A percentile compares a stretch with the other conserved stretches of the same genome.
phyloP scores from a whole-genome alignment of 768 basidiomycete genomes.

The Collybia sp. region DNA sequence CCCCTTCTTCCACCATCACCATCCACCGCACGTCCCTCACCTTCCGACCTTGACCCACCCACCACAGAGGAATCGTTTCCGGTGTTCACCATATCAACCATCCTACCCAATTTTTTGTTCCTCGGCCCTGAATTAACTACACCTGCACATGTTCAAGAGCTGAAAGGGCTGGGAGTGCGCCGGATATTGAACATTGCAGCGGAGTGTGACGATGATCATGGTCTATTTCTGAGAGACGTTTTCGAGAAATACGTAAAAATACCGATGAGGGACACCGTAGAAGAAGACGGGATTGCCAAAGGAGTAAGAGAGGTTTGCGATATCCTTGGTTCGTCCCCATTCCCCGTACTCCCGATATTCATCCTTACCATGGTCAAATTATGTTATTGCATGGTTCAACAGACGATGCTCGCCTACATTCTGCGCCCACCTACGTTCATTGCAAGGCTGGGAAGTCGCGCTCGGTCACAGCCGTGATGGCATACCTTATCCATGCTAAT shows the following conservation, averaged over 20 bases:
- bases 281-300: slow-evolving; percentile 82
- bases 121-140: slow-evolving; percentile 84
- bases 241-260: slow-evolving; percentile 87
- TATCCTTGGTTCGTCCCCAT: slow-evolving; percentile 64
- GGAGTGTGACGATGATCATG: slow-evolving; percentile 85
- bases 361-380: not conserved
- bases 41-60: slow-evolving; percentile 46
- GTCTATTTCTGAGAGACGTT: slow-evolving; percentile 54
- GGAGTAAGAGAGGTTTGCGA: slow-evolving; percentile 85
- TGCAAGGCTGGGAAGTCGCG: slow-evolving; percentile 96
- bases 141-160: slow-evolving; percentile 69
- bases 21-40: slow-evolving; percentile 51
- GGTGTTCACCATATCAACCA: slow-evolving; percentile 80
- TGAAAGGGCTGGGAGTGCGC: slow-evolving; percentile 73
- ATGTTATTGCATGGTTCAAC: slow-evolving; percentile 20
- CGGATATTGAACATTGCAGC: slow-evolving; percentile 88
- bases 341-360: not conserved
- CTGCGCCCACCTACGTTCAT: slow-evolving; percentile 89
- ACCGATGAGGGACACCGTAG: slow-evolving; percentile 93
- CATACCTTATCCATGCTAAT: slow-evolving; percentile 95
- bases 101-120: slow-evolving; percentile 87
- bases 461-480: slow-evolving; percentile 95
- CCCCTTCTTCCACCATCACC: slow-evolving; percentile 49
- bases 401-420: slow-evolving; percentile 89
- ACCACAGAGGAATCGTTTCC: slow-evolving; percentile 60